Evolutionary conservation across 2,329 filamentous ascomycete species (phyloP).

Genomic region (Colletotrichum sp.): DNA sequence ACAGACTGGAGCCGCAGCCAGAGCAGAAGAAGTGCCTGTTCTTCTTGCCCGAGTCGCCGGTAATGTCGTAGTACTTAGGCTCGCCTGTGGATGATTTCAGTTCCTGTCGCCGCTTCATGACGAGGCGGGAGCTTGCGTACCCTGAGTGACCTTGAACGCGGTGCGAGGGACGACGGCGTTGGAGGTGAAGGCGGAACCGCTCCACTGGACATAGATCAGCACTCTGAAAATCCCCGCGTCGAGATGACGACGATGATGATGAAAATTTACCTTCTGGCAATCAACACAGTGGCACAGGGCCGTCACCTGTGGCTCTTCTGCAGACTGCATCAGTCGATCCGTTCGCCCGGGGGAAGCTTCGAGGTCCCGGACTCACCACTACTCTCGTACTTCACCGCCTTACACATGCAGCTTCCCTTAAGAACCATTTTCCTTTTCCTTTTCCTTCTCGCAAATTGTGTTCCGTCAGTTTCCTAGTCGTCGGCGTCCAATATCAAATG

Average conservation of each 20-base stretch:
- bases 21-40: conserved; percentile 63
- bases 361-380: conserved; percentile 28
- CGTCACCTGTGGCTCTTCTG: conserved; percentile 45
- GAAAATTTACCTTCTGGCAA: conserved; percentile 54
- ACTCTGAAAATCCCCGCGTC: not conserved
- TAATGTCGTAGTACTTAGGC: conserved; percentile 51
- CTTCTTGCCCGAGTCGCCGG: conserved; percentile 55
- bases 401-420: conserved; percentile 41
- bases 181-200: conserved; percentile 59
- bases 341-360: no score
- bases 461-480: not conserved
- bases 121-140: conserved; percentile 24
- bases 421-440: conserved; percentile 9
- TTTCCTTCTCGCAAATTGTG: not conserved
- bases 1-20: conserved; percentile 55
- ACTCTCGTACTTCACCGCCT: conserved; percentile 37
- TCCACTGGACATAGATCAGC: conserved; percentile 38
- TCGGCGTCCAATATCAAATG: not conserved
- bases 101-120: not conserved
- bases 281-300: conserved; percentile 59
- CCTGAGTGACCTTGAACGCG: conserved; percentile 54
- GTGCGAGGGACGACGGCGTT: conserved; percentile 55
- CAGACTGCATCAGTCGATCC: not conserved
- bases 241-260: not conserved
- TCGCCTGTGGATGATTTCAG: conserved; percentile 35